Percentiles rank a stretch among this genome's conserved stretches.
phyloP scores from a whole-genome alignment of 495 filamentous ascomycete genomes.

The Darksidea phi region DNA sequence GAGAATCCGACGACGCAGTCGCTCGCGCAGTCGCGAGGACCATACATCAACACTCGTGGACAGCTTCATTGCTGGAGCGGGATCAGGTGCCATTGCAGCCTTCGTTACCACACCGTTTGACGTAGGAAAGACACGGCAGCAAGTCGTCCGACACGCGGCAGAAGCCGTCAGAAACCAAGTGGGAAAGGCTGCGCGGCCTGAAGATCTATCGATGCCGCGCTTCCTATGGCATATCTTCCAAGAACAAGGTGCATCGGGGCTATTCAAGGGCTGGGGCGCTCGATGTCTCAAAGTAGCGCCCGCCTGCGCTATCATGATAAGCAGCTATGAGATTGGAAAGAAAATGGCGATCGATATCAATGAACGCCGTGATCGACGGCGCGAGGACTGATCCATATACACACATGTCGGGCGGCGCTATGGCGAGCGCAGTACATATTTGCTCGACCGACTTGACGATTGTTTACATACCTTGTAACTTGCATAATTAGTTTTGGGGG shows the following conservation, averaged over 20 bases:
- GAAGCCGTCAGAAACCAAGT: conserved; percentile 45
- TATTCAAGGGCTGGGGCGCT: conserved; percentile 89
- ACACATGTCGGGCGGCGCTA: too few species aligned
- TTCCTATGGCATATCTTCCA: conserved; percentile 86
- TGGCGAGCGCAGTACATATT: too few species aligned
- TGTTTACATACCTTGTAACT: too few species aligned
- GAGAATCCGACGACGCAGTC: conserved; percentile 43
- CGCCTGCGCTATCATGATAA: conserved; percentile 99
- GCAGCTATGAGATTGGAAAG: conserved; percentile 94
- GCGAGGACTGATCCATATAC: background rate
- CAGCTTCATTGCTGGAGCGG: conserved; percentile 81
- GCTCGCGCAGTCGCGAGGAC: conserved; percentile 54
- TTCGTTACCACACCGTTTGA: conserved; percentile 95
- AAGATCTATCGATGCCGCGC: conserved; percentile 70
- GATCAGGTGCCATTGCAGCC: conserved; percentile 79
- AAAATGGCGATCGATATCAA: conserved; percentile 78
- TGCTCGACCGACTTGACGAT: too few species aligned
- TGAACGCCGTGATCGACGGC: conserved; percentile 48
- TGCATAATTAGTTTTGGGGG: too few species aligned
- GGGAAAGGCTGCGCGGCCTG: conserved; percentile 58
- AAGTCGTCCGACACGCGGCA: conserved; percentile 64
- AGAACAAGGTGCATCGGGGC: conserved; percentile 72
- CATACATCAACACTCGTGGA: conserved; percentile 75
- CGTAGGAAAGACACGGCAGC: conserved; percentile 92
- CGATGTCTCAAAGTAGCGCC: conserved; percentile 92